Base-by-base conservation (phyloP, 169 alveolate species). In the Babesia divergens region DNA sequence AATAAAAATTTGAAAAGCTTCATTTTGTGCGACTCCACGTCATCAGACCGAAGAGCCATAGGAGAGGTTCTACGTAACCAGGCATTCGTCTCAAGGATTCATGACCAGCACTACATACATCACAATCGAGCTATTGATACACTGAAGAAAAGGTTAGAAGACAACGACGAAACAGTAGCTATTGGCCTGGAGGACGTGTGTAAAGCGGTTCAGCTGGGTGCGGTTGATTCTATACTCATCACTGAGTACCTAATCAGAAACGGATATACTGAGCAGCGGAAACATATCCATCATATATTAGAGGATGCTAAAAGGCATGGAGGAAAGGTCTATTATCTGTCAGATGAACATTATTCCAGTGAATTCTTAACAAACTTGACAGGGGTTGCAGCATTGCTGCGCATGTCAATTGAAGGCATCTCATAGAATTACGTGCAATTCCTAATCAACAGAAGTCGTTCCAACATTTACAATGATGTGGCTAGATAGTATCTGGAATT, bases 281-380 rank as follows among this genome's bases (percentile, higher is more conserved):
- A 74, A 40, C 68, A 20, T 22, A 62, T 83, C 40, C 83, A 65
- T 38, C 31, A 52, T 18, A 42, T 86, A 22, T 31, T 86, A 0
- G 83, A 83, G 16, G 50, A 76, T 8, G 89, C 65, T 6, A 86
- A 74, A 54, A 43, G 44, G 8, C 72, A 53, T 24, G 90, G 90
- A n/a, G 90, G 83, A 0, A 59, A 50, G 2, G 90, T 65, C 18
- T 76, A 28, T 42, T 72, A 67, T 42, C 70, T 86, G 42, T 83
- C 92, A 0, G 92, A 86, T 54, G 72, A 72, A 32, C 92, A 86
- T 65, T 65, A 71, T 43, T 59, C 92, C 18, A 83, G 90, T 7
- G 90, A 83, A 55, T 84, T 74, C 65, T 40, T 86, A 28, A 74
- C 65, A 42, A 64, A 82, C 3, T 44, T 86, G n/a, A 81, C 90